A percentile compares a stretch with the other conserved stretches of the same genome.
These are phyloP conservation scores for Chenopodium suecicum DNA, from an alignment of 148 eudicot species.

Conservation along the genomic window DNA sequence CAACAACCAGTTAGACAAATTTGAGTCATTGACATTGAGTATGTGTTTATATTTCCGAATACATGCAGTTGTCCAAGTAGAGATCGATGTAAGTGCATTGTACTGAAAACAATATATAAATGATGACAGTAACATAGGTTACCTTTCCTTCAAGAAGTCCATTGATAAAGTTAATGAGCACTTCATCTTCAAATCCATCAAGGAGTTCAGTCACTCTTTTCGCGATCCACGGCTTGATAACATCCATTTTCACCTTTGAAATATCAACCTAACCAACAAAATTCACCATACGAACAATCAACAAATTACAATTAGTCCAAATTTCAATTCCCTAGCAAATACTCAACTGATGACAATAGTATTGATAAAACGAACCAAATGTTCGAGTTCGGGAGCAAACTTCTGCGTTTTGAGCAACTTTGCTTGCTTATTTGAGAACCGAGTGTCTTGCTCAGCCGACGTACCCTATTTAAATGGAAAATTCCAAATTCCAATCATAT, in stretches of 20 bases:
- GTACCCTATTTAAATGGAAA: constrained; percentile 57
- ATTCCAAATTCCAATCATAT: constrained; percentile 14
- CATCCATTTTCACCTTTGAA: constrained; percentile 94
- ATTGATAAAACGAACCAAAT: constrained; percentile 52
- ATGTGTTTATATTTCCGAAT: neutral
- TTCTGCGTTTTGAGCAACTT: constrained; percentile 94
- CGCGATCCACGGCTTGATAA: constrained; percentile 92
- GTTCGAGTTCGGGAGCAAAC: constrained; percentile 82
- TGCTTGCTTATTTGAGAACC: constrained; percentile 95
- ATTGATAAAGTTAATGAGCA: constrained; percentile 85
- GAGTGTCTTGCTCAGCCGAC: constrained; percentile 95
- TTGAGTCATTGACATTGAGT: neutral
- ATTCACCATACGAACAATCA: neutral
- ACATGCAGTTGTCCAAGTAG: neutral
- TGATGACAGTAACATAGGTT: neutral
- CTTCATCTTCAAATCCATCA: constrained; percentile 97
- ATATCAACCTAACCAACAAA: constrained; percentile 61
- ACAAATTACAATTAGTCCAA: neutral
- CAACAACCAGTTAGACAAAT: too few relatives aligned
- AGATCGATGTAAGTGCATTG: neutral
- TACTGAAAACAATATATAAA: neutral
- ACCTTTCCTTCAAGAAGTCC: constrained; percentile 92
- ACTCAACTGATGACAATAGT: neutral
- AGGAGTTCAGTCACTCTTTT: constrained; percentile 80
- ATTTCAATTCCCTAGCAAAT: neutral